A percentile compares a stretch with the other conserved stretches of the same genome.
Evolutionary conservation across 78 protist species (phyloP).

Genomic region (Creolimax fragrantissima): DNA sequence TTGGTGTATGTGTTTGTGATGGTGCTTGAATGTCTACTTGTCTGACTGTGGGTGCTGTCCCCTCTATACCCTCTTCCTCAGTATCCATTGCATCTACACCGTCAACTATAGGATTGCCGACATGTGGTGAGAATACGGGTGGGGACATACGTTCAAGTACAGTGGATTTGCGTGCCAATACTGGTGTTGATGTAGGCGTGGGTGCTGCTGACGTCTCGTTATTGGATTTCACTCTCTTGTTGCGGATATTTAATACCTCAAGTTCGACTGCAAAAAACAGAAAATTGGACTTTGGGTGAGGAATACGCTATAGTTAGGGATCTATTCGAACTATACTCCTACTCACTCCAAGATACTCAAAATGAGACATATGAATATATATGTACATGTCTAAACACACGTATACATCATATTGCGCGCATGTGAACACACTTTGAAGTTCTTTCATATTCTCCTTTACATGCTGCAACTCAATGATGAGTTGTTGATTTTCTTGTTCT

Average conservation of each 20-base stretch:
- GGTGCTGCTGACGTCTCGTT: too few relatives aligned
- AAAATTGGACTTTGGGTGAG: too few relatives aligned
- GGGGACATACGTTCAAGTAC: neutral
- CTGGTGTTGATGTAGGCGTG: neutral
- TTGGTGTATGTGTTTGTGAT: neutral
- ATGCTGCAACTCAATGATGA: neutral
- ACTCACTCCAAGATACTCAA: too few relatives aligned
- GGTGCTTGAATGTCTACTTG: neutral
- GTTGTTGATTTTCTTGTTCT: neutral
- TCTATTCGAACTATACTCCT: too few relatives aligned
- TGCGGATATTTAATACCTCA: neutral
- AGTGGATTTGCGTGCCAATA: too few relatives aligned
- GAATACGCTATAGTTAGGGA: too few relatives aligned
- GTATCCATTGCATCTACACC: neutral
- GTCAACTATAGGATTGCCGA: neutral
- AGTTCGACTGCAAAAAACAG: neutral
- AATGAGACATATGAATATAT: too few relatives aligned
- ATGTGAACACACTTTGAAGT: neutral
- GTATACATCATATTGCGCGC: too few relatives aligned
- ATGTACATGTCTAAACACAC: too few relatives aligned
- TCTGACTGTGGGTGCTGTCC: neutral
- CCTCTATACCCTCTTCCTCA: neutral
- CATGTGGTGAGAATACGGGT: neutral
- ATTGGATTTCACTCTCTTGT: neutral
- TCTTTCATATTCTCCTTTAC: neutral